Conservation (phyloP, 805 yeast genomes). For the Sugiyamaella boreocaroliniensis region DNA sequence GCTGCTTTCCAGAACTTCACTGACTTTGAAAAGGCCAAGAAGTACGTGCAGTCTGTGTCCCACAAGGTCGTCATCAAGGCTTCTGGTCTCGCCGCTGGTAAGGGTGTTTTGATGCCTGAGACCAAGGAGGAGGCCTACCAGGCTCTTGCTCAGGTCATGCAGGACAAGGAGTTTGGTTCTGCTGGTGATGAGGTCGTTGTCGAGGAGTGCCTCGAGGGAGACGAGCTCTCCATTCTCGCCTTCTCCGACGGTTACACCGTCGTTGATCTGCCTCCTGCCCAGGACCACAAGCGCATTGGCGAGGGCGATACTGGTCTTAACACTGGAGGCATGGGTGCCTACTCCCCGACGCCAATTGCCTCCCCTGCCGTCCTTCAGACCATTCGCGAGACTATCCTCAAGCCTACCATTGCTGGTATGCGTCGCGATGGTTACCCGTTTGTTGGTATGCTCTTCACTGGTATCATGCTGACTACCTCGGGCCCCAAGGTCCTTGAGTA, state of each 20-base stretch:
- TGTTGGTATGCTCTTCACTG: conserved; percentile 93
- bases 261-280: conserved; percentile 91
- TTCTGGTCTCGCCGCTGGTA: conserved; percentile 97
- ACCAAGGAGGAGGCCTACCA: conserved; percentile 74
- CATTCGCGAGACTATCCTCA: conserved; percentile 69
- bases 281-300: conserved; percentile 94
- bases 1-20: conserved; percentile 84
- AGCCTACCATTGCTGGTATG: conserved; percentile 94
- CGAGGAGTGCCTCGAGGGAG: conserved; percentile 95
- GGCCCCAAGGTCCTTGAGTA: conserved; percentile 96
- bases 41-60: conserved; percentile 56
- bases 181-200: conserved; percentile 95
- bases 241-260: conserved; percentile 90
- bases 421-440: conserved; percentile 91
- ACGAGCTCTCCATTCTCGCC: conserved; percentile 89
- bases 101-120: conserved; percentile 92
- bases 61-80: conserved; percentile 90
- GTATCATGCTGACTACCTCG: conserved; percentile 77
- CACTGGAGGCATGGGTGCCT: conserved; percentile 99
- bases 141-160: conserved; percentile 85
- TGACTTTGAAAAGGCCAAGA: conserved; percentile 64
- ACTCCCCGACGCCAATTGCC: conserved; percentile 96
- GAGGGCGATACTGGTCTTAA: conserved; percentile 91
- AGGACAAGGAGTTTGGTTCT: conserved; percentile 75
- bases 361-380: conserved; percentile 63